Percentiles rank a stretch among this genome's conserved stretches.
phyloP scores from a whole-genome alignment of 2,329 filamentous ascomycete genomes.

The Fusarium abutilonis region DNA sequence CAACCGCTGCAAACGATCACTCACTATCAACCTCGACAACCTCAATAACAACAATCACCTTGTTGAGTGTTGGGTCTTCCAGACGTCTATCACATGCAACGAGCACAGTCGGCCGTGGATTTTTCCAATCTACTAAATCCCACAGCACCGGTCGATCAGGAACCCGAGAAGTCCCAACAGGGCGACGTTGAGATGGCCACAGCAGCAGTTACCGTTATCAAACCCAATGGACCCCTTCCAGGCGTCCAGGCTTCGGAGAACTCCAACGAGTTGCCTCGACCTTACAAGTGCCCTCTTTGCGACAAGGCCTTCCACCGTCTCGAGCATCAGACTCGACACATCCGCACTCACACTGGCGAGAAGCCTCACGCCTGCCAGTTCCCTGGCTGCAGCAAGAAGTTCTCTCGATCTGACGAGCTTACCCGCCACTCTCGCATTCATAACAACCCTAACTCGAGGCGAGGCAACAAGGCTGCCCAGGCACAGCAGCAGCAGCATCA shows the following conservation, averaged over 20 bases:
- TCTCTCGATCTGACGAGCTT: slow-evolving; percentile 94
- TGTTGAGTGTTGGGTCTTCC: slow-evolving; percentile 34
- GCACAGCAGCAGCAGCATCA: slow-evolving; percentile 53
- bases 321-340: slow-evolving; percentile 91
- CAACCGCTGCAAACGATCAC: slow-evolving; percentile 12
- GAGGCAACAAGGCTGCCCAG: slow-evolving; percentile 80
- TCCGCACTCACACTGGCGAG: slow-evolving; percentile 96
- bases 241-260: slow-evolving; percentile 68
- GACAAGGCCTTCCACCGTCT: slow-evolving; percentile 98
- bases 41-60: slow-evolving; percentile 23
- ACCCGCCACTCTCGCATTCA: slow-evolving; percentile 98
- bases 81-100: slow-evolving; percentile 73
- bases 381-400: slow-evolving; percentile 95
- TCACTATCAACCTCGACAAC: slow-evolving; percentile 5
- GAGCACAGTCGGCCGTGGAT: slow-evolving; percentile 76
- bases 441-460: slow-evolving; percentile 96
- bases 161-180: slow-evolving; percentile 46
- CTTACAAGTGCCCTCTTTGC: slow-evolving; percentile 98
- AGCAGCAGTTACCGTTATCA: slow-evolving; percentile 64
- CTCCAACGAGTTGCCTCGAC: slow-evolving; percentile 81
- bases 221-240: slow-evolving; percentile 71
- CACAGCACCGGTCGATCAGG: slow-evolving; percentile 41
- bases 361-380: slow-evolving; percentile 98
- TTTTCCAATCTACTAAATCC: slow-evolving; percentile 81
- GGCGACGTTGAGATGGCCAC: slow-evolving; percentile 58